Evolutionary conservation across 345 rosid species (phyloP).

Genomic region (Acer negundo): DNA sequence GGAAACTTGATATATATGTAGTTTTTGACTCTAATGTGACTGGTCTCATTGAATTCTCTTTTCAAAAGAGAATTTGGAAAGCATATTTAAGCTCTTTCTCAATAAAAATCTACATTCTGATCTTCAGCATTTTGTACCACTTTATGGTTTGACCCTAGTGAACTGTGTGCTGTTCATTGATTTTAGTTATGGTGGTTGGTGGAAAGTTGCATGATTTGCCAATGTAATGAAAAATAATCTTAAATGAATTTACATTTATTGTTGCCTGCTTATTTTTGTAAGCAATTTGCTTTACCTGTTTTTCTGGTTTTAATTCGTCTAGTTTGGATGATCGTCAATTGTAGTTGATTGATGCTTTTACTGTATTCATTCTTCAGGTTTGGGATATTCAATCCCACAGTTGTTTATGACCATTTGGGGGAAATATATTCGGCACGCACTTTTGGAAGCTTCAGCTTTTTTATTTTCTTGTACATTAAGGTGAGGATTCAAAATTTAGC

Average conservation of each 20-base stretch:
- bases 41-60: background rate
- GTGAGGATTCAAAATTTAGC: conserved; percentile 42
- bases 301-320: background rate
- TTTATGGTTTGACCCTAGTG: background rate
- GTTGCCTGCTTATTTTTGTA: background rate
- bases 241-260: background rate
- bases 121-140: background rate
- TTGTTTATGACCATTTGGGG: conserved; percentile 95
- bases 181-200: background rate
- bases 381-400: conserved; percentile 81
- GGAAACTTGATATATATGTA: background rate
- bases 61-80: background rate
- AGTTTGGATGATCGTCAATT: background rate
- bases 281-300: background rate
- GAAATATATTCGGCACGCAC: conserved; percentile 93
- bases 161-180: too few relatives aligned
- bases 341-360: background rate
- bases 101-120: background rate
- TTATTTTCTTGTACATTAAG: conserved; percentile 80
- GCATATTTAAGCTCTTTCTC: background rate
- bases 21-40: background rate
- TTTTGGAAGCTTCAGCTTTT: conserved; percentile 87
- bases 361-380: conserved; percentile 58
- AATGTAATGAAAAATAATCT: background rate
- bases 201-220: background rate